Conservation (phyloP, 192 early-diverging fungal genomes). For the Phlyctochytrium bullatum region DNA sequence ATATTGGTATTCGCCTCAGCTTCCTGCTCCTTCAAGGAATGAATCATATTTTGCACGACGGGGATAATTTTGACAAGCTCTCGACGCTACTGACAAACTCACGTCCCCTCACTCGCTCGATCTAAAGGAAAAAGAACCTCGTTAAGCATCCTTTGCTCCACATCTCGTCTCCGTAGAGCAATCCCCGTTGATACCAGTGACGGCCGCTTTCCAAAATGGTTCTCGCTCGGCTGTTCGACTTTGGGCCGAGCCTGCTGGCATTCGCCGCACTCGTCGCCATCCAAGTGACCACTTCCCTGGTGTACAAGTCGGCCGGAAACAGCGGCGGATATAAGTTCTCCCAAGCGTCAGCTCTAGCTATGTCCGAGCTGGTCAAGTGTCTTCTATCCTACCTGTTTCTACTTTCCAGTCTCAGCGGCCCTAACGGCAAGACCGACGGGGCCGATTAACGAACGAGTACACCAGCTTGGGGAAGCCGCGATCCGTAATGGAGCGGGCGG, state of each 20-base stretch:
- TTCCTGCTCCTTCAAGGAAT: too few species aligned
- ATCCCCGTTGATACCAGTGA: too few species aligned
- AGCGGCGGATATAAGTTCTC: neutral
- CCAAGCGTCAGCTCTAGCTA: neutral
- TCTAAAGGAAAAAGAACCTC: too few species aligned
- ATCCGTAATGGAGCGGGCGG: neutral
- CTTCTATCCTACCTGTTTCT: neutral
- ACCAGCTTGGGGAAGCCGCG: neutral
- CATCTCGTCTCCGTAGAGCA: too few species aligned
- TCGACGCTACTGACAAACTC: too few species aligned
- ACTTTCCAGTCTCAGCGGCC: neutral
- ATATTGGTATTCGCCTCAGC: too few species aligned
- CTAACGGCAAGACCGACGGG: neutral
- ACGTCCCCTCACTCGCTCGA: too few species aligned
- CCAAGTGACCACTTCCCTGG: neutral
- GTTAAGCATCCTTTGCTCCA: too few species aligned
- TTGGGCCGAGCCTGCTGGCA: neutral
- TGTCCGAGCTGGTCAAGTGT: neutral
- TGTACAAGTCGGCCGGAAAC: neutral
- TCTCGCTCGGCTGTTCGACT: too few species aligned
- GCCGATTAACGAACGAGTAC: neutral
- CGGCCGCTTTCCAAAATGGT: too few species aligned
- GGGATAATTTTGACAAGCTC: too few species aligned
- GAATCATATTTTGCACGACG: too few species aligned
- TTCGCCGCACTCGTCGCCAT: neutral